Percentiles rank a stretch among this genome's conserved stretches.
These are phyloP conservation scores for Erysiphe neolycopersici DNA, from an alignment of 2,329 filamentous ascomycete genomes.

Conservation along the genomic window DNA sequence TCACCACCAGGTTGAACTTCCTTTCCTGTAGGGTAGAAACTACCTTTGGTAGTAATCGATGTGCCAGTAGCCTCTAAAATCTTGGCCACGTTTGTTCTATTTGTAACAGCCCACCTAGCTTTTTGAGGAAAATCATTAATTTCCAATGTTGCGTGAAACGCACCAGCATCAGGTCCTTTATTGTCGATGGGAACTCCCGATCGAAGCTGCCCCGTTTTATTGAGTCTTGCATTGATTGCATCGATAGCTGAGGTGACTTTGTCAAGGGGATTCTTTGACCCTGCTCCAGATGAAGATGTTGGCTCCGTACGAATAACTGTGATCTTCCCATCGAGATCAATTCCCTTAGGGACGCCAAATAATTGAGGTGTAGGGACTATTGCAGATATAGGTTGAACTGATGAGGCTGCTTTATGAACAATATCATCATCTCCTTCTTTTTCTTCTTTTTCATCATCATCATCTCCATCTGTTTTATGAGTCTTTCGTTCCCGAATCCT, in stretches of 20 bases:
- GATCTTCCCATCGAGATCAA: constrained; percentile 40
- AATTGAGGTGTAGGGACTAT: constrained; percentile 12
- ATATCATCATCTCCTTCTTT: constrained; percentile 43
- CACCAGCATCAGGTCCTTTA: constrained; percentile 88
- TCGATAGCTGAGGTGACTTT: constrained; percentile 76
- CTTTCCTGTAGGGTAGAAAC: constrained; percentile 62
- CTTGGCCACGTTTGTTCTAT: constrained; percentile 93
- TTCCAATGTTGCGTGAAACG: constrained; percentile 87
- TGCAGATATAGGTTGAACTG: constrained; percentile 31
- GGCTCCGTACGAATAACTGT: constrained; percentile 45
- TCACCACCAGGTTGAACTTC: constrained; percentile 47
- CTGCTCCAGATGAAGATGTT: constrained; percentile 14
- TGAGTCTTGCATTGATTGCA: constrained; percentile 72
- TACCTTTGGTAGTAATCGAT: constrained; percentile 93
- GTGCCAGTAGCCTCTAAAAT: constrained; percentile 86
- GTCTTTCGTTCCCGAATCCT: constrained; percentile 67
- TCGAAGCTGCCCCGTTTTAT: constrained; percentile 67
- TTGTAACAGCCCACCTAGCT: constrained; percentile 94
- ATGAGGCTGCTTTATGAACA: constrained; percentile 37
- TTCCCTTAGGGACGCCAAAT: constrained; percentile 23
- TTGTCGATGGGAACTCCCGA: constrained; percentile 92
- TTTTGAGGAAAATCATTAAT: constrained; percentile 99
- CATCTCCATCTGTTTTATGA: constrained; percentile 65
- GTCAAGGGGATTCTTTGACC: constrained; percentile 42
- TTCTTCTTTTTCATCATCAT: constrained; percentile 53